phyloP scores from a whole-genome alignment of 2,329 filamentous ascomycete genomes.

The Pezizomycotina sp. region DNA sequence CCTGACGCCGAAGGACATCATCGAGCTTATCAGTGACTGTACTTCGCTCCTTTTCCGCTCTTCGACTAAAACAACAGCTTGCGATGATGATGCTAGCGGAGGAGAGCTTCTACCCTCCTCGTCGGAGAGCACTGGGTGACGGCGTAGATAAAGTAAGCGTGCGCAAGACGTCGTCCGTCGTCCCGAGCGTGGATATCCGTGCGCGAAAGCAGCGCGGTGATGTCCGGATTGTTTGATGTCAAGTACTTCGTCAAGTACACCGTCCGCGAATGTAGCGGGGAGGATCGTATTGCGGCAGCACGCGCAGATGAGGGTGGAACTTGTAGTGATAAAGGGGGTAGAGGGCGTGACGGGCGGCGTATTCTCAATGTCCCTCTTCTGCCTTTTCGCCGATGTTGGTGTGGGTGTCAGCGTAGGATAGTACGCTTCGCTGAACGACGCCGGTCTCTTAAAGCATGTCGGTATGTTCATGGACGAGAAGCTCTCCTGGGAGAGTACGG shows the following conservation, averaged over 20 bases:
- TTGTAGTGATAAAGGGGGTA: no score
- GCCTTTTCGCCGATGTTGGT: no score
- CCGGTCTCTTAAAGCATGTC: no score
- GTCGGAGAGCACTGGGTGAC: constrained; percentile 6
- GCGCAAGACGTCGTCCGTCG: no score
- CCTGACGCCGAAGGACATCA: constrained; percentile 1
- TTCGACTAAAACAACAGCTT: constrained; percentile 11
- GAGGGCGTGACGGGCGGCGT: no score
- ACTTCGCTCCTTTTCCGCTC: constrained; percentile 12
- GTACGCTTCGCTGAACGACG: no score
- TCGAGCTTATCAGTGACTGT: constrained; percentile 1
- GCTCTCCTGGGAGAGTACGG: not conserved
- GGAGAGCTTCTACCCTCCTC: not conserved
- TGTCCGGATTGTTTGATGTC: constrained; percentile 7
- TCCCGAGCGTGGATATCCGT: constrained; percentile 6
- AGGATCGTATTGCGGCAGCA: no score
- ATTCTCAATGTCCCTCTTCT: no score
- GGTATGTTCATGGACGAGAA: constrained; percentile 11
- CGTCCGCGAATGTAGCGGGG: no score
- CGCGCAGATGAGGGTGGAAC: no score
- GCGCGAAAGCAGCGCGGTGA: constrained; percentile 6
- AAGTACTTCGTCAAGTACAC: constrained; percentile 17
- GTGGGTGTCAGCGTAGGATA: no score
- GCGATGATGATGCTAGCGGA: constrained; percentile 1
- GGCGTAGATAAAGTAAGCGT: no score